Base-by-base conservation (phyloP, 768 basidiomycete species). In the Pleurotus sapidus region DNA sequence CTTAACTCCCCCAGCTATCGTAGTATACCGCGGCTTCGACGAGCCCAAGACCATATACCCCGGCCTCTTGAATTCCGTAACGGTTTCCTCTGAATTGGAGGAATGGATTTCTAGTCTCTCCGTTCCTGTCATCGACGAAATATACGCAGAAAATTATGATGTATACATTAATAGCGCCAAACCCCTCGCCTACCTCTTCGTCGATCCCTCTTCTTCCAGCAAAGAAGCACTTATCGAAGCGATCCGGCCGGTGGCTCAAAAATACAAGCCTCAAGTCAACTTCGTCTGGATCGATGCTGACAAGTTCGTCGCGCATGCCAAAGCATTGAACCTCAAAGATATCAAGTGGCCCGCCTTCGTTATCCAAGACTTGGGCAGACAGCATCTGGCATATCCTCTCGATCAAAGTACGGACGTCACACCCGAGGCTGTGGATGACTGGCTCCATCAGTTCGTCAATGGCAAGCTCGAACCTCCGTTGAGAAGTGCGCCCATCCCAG, bases 241-340 rank as follows among this genome's bases (percentile, higher is more conserved):
- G 38, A 68, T 98, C 63, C 84, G 78, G 63, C 87, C 93, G 7
- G 70, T 96, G 51, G 97, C 97, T 5, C 75, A 84, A 51, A 83
- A 87, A 68, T 84, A 84, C 79, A 93, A 91, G 74, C 82, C 86
- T 64, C 87, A 92, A 74, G 67, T 98, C 69, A 97, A 97, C 86
- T 97, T 98, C 71, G 96, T 98, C 60, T 96, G 88, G 87, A 98
- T 98, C 64, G 97, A 99, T 71, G 94, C 93, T 18, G 75, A 88
- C 76, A 94, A 95, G 71, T 99, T 95, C 65, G 85, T 84, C 64
- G 96, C 98, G 65, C 97, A 99, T 76, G 97, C 89, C 63, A 95
- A 93, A 73, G 91, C 92, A 1, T 83, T 99, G 57, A 96, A 95
- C 81, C 82, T 99, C 56, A 68, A 70, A 23, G 91, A 93, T 66